Conservation (phyloP, 371 early-diverging fungal genomes). For the Rhizopus sp. region DNA sequence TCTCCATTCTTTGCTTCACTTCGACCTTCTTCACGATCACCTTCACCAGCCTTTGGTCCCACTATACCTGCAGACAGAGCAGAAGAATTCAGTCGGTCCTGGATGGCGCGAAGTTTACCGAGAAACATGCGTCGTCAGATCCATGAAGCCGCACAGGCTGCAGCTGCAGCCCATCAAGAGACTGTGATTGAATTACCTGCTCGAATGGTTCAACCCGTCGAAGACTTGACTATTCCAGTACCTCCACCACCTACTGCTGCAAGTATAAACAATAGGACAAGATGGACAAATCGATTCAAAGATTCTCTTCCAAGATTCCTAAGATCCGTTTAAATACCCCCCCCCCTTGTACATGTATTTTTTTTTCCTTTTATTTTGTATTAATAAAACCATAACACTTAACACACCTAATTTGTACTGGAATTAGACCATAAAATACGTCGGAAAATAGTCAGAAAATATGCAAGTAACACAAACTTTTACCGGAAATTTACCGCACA, state of each 20-base stretch:
- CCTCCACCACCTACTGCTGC: neutral
- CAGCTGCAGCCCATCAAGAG: slow-evolving; percentile 22
- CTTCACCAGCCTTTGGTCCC: slow-evolving; percentile 42
- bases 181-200: slow-evolving; percentile 29
- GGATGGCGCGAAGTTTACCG: slow-evolving; percentile 51
- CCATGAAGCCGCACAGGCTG: slow-evolving; percentile 27
- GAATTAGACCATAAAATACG: no score
- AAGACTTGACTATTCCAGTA: neutral
- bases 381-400: neutral
- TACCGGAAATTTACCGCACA: no score
- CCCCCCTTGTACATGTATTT: neutral
- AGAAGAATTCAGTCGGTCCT: slow-evolving; percentile 45
- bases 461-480: no score
- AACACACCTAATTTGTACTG: no score
- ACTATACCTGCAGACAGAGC: slow-evolving; percentile 44
- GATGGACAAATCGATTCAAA: neutral
- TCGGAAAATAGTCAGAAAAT: no score
- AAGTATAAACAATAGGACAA: neutral
- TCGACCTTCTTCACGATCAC: slow-evolving; percentile 14
- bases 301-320: neutral
- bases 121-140: slow-evolving; percentile 52
- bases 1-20: slow-evolving; percentile 21
- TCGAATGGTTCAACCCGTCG: slow-evolving; percentile 23
- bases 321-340: slow-evolving; percentile 4
- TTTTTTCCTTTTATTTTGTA: neutral